A percentile compares a stretch with the other conserved stretches of the same genome.
phyloP scores from a whole-genome alignment of 2,329 filamentous ascomycete genomes.

The Xylaria sp. region DNA sequence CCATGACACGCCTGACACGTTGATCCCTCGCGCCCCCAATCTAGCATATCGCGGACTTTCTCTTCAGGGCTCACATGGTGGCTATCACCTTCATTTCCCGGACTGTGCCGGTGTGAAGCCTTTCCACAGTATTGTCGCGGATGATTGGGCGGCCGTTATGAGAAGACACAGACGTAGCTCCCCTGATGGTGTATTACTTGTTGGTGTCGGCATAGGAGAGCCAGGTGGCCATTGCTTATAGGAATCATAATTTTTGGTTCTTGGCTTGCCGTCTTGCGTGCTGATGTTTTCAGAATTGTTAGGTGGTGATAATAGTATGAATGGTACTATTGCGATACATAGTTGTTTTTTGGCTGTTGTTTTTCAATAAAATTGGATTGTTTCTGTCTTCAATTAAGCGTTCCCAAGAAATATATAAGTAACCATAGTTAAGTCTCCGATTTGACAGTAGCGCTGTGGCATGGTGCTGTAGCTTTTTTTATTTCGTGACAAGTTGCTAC shows the following conservation, averaged over 20 bases:
- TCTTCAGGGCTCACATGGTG: constrained; percentile 6
- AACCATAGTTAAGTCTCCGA: too few species aligned
- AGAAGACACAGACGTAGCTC: background rate
- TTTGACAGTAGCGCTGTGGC: too few species aligned
- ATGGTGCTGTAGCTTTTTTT: too few species aligned
- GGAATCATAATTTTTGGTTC: background rate
- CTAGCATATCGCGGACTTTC: constrained; percentile 31
- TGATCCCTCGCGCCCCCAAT: background rate
- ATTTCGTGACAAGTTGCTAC: too few species aligned
- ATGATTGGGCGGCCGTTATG: constrained; percentile 32
- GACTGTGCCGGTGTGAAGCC: constrained; percentile 14
- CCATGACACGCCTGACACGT: constrained; percentile 6
- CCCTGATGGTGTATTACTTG: constrained; percentile 24
- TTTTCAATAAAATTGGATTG: too few species aligned
- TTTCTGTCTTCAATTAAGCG: too few species aligned
- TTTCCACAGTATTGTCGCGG: background rate
- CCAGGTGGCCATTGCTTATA: constrained; percentile 8
- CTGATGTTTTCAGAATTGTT: background rate
- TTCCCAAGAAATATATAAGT: too few species aligned
- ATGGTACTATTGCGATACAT: too few species aligned
- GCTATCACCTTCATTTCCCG: constrained; percentile 35
- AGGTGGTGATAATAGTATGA: too few species aligned
- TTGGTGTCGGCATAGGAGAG: constrained; percentile 30
- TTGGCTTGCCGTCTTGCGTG: background rate
- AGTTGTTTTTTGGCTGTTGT: too few species aligned